phyloP scores from a whole-genome alignment of 805 yeast genomes.

The Saccharomyces eubayanus region DNA sequence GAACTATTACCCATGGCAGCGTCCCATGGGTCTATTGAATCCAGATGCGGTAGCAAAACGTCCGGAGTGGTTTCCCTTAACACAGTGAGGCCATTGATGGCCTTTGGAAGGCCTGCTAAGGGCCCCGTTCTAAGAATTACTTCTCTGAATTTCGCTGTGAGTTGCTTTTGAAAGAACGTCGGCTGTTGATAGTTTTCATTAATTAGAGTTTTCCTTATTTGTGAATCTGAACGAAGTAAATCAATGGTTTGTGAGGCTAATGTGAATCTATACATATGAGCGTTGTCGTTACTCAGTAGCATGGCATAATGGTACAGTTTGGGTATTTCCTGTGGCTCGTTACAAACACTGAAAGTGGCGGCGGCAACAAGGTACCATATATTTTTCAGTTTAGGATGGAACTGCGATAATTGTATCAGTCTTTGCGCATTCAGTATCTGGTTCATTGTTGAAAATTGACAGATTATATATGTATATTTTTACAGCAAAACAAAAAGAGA shows the following conservation, averaged over 20 bases:
- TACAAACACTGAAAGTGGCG: constrained; percentile 72
- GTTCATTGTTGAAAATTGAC: constrained; percentile 8
- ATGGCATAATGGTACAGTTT: constrained; percentile 63
- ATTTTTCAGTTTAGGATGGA: constrained; percentile 44
- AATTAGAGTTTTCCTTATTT: constrained; percentile 4
- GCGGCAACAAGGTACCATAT: constrained; percentile 77
- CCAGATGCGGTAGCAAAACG: constrained; percentile 24
- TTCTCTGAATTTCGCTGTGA: constrained; percentile 60
- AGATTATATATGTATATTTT: not conserved
- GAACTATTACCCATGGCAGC: constrained; percentile 17
- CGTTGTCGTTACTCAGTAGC: constrained; percentile 18
- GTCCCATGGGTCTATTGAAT: constrained; percentile 19
- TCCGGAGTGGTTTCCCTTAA: constrained; percentile 60
- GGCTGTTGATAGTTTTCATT: constrained; percentile 16
- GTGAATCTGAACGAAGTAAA: constrained; percentile 6
- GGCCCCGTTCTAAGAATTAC: constrained; percentile 73
- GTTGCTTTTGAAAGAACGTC: constrained; percentile 14
- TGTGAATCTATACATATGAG: constrained; percentile 10
- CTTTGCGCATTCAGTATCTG: constrained; percentile 22
- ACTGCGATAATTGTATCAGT: constrained; percentile 23
- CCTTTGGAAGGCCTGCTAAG: constrained; percentile 73
- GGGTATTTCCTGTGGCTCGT: constrained; percentile 75
- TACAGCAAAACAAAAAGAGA: not conserved
- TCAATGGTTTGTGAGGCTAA: constrained; percentile 19
- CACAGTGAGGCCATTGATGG: constrained; percentile 67